A percentile compares a stretch with the other conserved stretches of the same genome.
These are phyloP conservation scores for Rhodamnia argentea DNA, from an alignment of 345 rosid species.

Conservation along the genomic window DNA sequence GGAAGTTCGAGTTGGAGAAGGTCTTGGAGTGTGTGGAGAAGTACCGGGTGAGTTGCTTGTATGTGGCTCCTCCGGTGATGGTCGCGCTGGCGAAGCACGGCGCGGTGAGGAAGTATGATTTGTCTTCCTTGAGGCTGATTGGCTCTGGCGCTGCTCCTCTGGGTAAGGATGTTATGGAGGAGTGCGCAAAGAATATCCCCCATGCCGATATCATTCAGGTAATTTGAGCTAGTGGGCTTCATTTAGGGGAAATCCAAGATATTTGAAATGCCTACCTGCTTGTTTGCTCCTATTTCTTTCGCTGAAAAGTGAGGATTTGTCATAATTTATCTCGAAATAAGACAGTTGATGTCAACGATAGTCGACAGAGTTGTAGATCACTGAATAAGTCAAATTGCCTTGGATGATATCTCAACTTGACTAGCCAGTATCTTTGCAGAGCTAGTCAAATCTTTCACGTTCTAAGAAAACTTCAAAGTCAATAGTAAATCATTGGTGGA, in stretches of 20 bases:
- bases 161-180: conserved; percentile 29
- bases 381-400: neutral
- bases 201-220: conserved; percentile 19
- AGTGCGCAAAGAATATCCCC: conserved; percentile 16
- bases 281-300: neutral
- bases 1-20: conserved; percentile 27
- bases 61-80: conserved; percentile 33
- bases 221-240: neutral
- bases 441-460: neutral
- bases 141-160: conserved; percentile 40
- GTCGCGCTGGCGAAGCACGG: conserved; percentile 20
- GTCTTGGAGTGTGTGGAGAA: conserved; percentile 23
- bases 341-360: neutral
- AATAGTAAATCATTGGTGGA: neutral
- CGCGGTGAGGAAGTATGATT: conserved; percentile 15
- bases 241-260: neutral
- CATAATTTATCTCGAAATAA: neutral
- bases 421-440: neutral
- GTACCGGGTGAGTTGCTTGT: conserved; percentile 20
- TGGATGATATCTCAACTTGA: neutral
- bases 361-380: neutral
- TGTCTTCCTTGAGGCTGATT: conserved; percentile 21
- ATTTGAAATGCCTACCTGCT: neutral
- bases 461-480: neutral
- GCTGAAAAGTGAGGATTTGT: neutral